Base-by-base conservation (phyloP, 768 basidiomycete genomes). In the Rhizopogon vinicolor region DNA sequence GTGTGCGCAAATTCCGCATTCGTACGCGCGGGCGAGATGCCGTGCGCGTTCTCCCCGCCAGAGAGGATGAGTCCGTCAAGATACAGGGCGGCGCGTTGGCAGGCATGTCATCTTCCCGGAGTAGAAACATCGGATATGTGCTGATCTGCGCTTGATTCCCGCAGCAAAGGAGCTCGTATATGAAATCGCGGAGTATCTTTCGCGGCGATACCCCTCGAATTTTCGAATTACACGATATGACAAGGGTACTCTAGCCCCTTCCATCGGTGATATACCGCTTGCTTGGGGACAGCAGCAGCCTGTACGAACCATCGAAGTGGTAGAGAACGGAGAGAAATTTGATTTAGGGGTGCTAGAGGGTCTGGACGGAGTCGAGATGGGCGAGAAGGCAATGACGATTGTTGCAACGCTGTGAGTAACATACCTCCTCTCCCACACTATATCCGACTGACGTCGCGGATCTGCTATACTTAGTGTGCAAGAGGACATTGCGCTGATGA, bases 101-200 rank as follows among this genome's bases (percentile, higher is more conserved):
- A 44, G 66, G 65, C 65, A 51, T 39, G 61, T 54, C 16, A 50
- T 37, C 28, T 35, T 33, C 40, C 14, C 37, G 37, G 45, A 56
- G 3, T 33, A 57, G 55, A 40, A 9, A 31, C 40, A n/a, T 42
- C 3, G 16, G 25, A 19, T 13, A 7, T 52, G 5, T 33, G 25
- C 45, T 33, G 31, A 25, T 25, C 25, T 25, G 25, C 25, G 25
- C 1, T 25, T 25, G 25, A 46, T 55, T 46, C 2, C 44, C 51
- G n/a, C 55, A 87, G 87, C 85, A 7, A 72, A 81, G 44, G 87
- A 89, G 65, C 73, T 87, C 25, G 79, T 86, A 16, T 82, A 88
- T 57, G 86, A 89, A 63, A 68, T 89, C 40, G 76, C 83, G 2
- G 85, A 87, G 61, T 89, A 85, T 62, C 76, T 90, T 51, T 76